These are phyloP conservation scores for Amanita pseudoporphyria DNA, from an alignment of 768 basidiomycete genomes.

Conservation along the genomic window DNA sequence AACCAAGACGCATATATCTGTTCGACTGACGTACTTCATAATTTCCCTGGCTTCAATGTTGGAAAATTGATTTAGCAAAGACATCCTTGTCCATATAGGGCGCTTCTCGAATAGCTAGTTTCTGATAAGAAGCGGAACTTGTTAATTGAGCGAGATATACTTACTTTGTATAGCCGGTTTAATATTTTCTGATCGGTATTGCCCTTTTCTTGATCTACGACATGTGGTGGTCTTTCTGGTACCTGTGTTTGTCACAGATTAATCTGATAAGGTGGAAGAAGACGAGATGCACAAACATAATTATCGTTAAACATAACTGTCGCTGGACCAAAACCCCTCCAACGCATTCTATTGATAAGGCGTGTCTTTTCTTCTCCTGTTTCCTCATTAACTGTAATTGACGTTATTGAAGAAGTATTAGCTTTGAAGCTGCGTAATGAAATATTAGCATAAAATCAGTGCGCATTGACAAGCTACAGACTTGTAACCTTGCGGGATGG, in stretches of 20 bases:
- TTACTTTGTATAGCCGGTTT: constrained; percentile 44
- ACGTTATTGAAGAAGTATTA: constrained; percentile 63
- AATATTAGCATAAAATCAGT: not conserved
- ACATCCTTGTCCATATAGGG: constrained; percentile 85
- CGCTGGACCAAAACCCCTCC: constrained; percentile 74
- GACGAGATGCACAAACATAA: constrained; percentile 25
- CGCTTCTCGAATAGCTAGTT: constrained; percentile 62
- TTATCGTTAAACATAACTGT: constrained; percentile 59
- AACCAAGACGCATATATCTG: not conserved
- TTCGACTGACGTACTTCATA: constrained; percentile 46
- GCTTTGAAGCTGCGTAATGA: constrained; percentile 53
- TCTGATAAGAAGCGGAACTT: not conserved
- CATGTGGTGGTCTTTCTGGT: constrained; percentile 54
- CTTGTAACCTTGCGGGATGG: constrained; percentile 77
- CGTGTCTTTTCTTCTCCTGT: constrained; percentile 78
- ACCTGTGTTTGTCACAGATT: constrained; percentile 28
- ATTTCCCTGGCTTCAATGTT: constrained; percentile 60
- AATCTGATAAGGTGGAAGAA: not conserved
- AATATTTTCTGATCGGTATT: constrained; percentile 47
- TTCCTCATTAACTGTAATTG: constrained; percentile 57
- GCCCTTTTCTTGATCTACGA: constrained; percentile 50
- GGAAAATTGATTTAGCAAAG: constrained; percentile 75
- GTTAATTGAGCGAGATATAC: not conserved
- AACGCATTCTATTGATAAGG: constrained; percentile 78
- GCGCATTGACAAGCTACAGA: constrained; percentile 20